A percentile compares a stretch with the other conserved stretches of the same genome.
phyloP scores from a whole-genome alignment of 768 basidiomycete species.

The Leucogyrophana mollusca region DNA sequence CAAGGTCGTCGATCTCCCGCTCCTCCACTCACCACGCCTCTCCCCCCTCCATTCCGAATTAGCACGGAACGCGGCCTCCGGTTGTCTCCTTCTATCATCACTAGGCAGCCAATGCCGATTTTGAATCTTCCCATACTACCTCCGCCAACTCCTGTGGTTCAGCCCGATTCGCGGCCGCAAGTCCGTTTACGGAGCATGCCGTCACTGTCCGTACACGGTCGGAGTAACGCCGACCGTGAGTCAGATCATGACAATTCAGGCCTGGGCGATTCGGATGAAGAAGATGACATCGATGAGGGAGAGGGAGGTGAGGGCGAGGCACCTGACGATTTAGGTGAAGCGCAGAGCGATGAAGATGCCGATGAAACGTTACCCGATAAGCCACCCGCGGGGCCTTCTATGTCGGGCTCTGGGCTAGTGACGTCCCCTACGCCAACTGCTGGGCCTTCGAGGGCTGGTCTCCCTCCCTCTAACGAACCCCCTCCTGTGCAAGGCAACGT shows the following conservation, averaged over 20 bases:
- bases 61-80: slow-evolving; percentile 37
- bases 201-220: slow-evolving; percentile 43
- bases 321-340: slow-evolving; percentile 33
- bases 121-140: slow-evolving; percentile 51
- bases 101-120: slow-evolving; percentile 46
- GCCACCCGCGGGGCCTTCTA: slow-evolving; percentile 10
- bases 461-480: background rate
- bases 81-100: slow-evolving; percentile 43
- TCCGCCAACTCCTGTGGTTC: slow-evolving; percentile 18
- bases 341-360: slow-evolving; percentile 35
- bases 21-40: slow-evolving; percentile 11
- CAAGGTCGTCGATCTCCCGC: slow-evolving; percentile 7
- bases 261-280: slow-evolving; percentile 31
- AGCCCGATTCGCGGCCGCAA: slow-evolving; percentile 12
- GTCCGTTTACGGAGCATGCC: slow-evolving; percentile 53
- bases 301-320: slow-evolving; percentile 24
- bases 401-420: slow-evolving; percentile 6
- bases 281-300: slow-evolving; percentile 26
- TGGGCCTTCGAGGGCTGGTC: slow-evolving; percentile 4
- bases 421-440: background rate
- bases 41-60: slow-evolving; percentile 20
- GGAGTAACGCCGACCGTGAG: slow-evolving; percentile 18
- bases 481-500: background rate
- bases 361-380: slow-evolving; percentile 28
- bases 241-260: slow-evolving; percentile 19